phyloP scores from a whole-genome alignment of 129 eudicot species.

The Saussurea involucrata region DNA sequence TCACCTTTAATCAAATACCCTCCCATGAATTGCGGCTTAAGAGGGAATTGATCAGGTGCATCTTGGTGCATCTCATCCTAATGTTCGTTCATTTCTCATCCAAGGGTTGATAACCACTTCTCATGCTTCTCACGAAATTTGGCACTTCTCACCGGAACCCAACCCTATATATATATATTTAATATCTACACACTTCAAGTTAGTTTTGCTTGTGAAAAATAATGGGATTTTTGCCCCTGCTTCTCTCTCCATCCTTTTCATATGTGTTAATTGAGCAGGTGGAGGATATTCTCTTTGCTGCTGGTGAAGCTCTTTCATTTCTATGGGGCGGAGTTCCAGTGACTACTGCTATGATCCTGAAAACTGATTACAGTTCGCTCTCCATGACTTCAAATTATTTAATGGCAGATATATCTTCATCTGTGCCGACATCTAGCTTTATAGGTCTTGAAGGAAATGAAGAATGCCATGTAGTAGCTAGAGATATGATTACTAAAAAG shows the following conservation, averaged over 20 bases:
- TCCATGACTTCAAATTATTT: slow-evolving; percentile 82
- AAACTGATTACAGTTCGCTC: slow-evolving; percentile 80
- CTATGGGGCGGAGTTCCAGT: slow-evolving; percentile 99
- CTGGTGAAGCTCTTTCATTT: slow-evolving; percentile 96
- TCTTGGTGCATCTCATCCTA: too few relatives aligned
- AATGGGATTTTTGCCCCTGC: background rate
- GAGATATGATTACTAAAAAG: slow-evolving; percentile 78
- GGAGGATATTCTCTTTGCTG: slow-evolving; percentile 93
- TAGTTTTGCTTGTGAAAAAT: slow-evolving; percentile 5
- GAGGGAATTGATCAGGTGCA: too few relatives aligned
- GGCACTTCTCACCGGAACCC: too few relatives aligned
- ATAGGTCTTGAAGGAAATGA: slow-evolving; percentile 41
- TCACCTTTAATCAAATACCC: too few relatives aligned
- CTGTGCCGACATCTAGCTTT: slow-evolving; percentile 31
- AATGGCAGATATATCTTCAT: slow-evolving; percentile 66
- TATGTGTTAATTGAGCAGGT: slow-evolving; percentile 49
- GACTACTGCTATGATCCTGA: slow-evolving; percentile 67
- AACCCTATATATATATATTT: too few relatives aligned
- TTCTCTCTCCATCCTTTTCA: background rate
- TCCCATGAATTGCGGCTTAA: too few relatives aligned
- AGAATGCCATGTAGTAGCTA: slow-evolving; percentile 50
- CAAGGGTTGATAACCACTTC: too few relatives aligned
- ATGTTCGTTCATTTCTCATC: too few relatives aligned
- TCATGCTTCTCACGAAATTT: too few relatives aligned
- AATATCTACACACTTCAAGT: background rate